A percentile compares a stretch with the other conserved stretches of the same genome.
These are phyloP conservation scores for Rubia tinctorum DNA, from an alignment of 305 asterid species.

Conservation along the genomic window DNA sequence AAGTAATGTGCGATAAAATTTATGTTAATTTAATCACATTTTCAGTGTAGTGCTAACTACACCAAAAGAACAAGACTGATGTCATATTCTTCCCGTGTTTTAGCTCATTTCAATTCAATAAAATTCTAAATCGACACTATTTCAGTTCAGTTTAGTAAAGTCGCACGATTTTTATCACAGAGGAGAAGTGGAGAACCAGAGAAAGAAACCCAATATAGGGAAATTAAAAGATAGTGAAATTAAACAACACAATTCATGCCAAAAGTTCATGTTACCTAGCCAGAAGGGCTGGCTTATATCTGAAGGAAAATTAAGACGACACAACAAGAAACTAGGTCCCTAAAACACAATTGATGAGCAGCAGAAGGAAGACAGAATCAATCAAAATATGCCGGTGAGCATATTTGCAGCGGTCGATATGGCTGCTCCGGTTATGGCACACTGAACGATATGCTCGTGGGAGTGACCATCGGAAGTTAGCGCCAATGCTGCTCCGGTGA, in stretches of 20 bases:
- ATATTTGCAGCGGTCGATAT: slow-evolving; percentile 86
- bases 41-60: too few species aligned
- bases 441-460: slow-evolving; percentile 77
- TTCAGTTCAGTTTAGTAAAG: too few species aligned
- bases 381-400: slow-evolving; percentile 65
- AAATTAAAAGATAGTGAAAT: too few species aligned
- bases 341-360: neutral
- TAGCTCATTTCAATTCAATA: too few species aligned
- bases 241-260: neutral
- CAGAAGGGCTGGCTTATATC: neutral
- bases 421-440: slow-evolving; percentile 85
- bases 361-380: neutral
- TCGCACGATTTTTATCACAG: too few species aligned
- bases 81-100: too few species aligned
- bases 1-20: too few species aligned
- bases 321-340: neutral
- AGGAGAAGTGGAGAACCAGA: too few species aligned
- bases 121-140: too few species aligned
- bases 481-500: slow-evolving; percentile 82
- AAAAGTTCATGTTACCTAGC: neutral
- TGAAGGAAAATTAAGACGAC: neutral
- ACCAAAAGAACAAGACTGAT: too few species aligned
- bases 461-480: slow-evolving; percentile 55
- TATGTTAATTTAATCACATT: too few species aligned
- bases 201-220: too few species aligned